Evolutionary conservation across 305 asterid species (phyloP).

Genomic region (Fraxinus dipetala): DNA sequence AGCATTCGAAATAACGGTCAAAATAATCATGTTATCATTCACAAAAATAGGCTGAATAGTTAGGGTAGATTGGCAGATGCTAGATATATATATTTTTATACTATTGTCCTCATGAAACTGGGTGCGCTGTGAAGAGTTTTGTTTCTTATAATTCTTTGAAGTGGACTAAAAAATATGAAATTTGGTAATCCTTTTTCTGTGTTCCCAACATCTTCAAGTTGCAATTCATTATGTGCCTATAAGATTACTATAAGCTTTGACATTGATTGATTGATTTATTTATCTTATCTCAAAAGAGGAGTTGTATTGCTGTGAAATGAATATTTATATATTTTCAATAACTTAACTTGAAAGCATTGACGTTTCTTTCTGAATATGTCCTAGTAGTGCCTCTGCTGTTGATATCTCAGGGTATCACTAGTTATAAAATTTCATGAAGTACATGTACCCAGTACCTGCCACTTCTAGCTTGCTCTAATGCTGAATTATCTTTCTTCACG

Average conservation of each 20-base stretch:
- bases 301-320: neutral
- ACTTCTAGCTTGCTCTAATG: neutral
- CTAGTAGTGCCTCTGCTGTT: neutral
- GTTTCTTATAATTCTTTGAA: neutral
- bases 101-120: neutral
- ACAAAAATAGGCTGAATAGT: neutral
- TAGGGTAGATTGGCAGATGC: neutral
- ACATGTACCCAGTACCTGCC: neutral
- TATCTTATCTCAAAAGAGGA: neutral
- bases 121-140: neutral
- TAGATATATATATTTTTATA: neutral
- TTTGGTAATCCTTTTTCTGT: neutral
- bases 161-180: neutral
- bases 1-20: neutral
- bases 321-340: neutral
- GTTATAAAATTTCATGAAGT: neutral
- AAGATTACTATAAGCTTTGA: neutral
- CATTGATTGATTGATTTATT: neutral
- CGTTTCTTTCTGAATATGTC: neutral
- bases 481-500: neutral
- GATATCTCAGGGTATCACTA: neutral
- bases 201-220: neutral
- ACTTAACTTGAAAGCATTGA: neutral
- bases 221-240: neutral
- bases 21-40: neutral